phyloP scores from a whole-genome alignment of 345 rosid species.

The Melastoma malabathricum region DNA sequence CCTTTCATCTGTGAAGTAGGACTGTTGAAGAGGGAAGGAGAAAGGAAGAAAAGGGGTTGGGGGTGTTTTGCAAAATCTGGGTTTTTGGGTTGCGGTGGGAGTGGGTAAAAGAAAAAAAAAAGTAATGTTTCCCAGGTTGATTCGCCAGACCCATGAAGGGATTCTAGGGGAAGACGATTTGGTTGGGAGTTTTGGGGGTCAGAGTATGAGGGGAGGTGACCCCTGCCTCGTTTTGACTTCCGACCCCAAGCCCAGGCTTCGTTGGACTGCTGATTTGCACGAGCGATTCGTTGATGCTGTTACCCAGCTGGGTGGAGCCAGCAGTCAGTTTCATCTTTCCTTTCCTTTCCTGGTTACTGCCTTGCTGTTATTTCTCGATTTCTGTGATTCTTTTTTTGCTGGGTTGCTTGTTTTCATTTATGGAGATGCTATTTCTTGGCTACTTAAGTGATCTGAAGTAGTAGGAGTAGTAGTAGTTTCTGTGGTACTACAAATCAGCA shows the following conservation, averaged over 20 bases:
- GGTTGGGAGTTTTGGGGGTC: neutral
- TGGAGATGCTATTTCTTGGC: too few relatives aligned
- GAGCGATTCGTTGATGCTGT: constrained; percentile 85
- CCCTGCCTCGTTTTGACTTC: constrained; percentile 74
- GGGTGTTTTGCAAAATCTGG: too few relatives aligned
- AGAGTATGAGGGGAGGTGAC: constrained; percentile 14
- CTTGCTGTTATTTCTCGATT: neutral
- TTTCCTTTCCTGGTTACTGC: neutral
- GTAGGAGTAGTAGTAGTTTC: too few relatives aligned
- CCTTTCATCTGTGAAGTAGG: too few relatives aligned
- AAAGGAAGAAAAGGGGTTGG: too few relatives aligned
- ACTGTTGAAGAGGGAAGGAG: too few relatives aligned
- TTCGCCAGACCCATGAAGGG: constrained; percentile 19
- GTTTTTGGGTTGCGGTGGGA: neutral
- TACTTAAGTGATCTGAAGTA: too few relatives aligned
- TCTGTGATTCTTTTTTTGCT: neutral
- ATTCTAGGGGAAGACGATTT: constrained; percentile 16
- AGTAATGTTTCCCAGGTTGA: constrained; percentile 22
- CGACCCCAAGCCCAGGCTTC: constrained; percentile 87
- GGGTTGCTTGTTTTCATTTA: neutral
- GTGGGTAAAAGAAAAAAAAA: neutral
- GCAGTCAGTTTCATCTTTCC: constrained; percentile 26
- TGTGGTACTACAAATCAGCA: too few relatives aligned
- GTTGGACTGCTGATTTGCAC: constrained; percentile 86
- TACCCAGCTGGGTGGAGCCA: constrained; percentile 79